Conservation (phyloP, 2,329 filamentous ascomycete genomes). For the Trichoderma guizhouense region DNA sequence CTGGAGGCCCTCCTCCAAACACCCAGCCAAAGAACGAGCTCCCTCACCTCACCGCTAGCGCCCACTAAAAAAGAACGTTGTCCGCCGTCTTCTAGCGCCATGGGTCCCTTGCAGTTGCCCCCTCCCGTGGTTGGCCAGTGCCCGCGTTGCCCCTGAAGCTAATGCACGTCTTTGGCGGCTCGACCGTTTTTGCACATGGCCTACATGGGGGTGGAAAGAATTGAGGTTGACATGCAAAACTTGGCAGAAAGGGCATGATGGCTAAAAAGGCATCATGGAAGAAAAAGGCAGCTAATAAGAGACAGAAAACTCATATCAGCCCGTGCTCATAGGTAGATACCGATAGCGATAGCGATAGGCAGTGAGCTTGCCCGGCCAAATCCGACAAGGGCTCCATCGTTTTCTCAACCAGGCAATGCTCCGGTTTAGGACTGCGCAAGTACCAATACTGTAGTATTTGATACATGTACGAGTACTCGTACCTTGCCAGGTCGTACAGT, state of each 20-base stretch:
- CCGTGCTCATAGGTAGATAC: too few relatives aligned
- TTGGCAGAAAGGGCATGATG: not conserved
- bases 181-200: constrained; percentile 12
- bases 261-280: not conserved
- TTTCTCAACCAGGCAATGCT: not conserved
- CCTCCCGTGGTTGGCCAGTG: constrained; percentile 16
- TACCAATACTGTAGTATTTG: not conserved
- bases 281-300: not conserved
- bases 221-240: not conserved
- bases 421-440: not conserved
- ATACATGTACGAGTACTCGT: not conserved
- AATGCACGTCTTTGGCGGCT: constrained; percentile 17
- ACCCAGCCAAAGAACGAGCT: not conserved
- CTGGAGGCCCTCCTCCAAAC: not conserved
- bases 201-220: not conserved
- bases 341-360: not conserved
- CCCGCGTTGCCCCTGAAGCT: constrained; percentile 18
- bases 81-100: constrained; percentile 12
- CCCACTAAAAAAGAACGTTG: constrained; percentile 9
- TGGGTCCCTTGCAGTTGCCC: not conserved
- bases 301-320: not conserved
- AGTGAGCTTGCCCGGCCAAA: not conserved
- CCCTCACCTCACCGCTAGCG: constrained; percentile 9
- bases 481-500: not conserved
- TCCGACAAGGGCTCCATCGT: not conserved